Conservation (phyloP, 306 rosid genomes). For the Citrullus colocynthis region DNA sequence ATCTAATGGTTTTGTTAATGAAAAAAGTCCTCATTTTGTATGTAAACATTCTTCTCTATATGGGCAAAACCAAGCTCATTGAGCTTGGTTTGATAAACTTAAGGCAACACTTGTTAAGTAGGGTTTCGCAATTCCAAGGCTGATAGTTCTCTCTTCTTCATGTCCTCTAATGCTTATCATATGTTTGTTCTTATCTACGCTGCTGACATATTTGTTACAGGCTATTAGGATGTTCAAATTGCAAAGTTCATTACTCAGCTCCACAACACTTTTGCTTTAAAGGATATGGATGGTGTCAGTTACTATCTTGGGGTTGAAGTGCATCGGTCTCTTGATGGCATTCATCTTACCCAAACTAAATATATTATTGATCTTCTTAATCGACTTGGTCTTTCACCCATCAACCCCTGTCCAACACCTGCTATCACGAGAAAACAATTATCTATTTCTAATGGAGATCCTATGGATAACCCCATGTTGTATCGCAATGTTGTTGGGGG, state of each 20-base stretch:
- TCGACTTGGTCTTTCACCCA: accelerated
- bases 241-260: background rate
- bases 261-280: background rate
- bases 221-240: accelerated
- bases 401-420: background rate
- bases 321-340: background rate
- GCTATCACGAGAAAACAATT: background rate
- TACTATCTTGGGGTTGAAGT: background rate
- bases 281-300: background rate
- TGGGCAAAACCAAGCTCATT: too few species aligned
- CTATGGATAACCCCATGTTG: background rate
- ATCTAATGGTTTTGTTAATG: too few species aligned
- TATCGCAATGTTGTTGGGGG: background rate
- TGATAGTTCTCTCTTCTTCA: background rate
- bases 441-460: background rate
- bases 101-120: background rate
- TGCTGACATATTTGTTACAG: background rate
- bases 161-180: background rate
- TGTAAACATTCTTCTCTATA: too few species aligned
- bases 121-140: background rate
- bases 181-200: background rate
- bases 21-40: too few species aligned
- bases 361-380: background rate
- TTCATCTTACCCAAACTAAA: background rate
- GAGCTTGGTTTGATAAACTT: too few species aligned